Percentiles rank a stretch among this genome's conserved stretches.
phyloP scores from a whole-genome alignment of 208 protist genomes.

The Acanthamoeba castellanii region DNA sequence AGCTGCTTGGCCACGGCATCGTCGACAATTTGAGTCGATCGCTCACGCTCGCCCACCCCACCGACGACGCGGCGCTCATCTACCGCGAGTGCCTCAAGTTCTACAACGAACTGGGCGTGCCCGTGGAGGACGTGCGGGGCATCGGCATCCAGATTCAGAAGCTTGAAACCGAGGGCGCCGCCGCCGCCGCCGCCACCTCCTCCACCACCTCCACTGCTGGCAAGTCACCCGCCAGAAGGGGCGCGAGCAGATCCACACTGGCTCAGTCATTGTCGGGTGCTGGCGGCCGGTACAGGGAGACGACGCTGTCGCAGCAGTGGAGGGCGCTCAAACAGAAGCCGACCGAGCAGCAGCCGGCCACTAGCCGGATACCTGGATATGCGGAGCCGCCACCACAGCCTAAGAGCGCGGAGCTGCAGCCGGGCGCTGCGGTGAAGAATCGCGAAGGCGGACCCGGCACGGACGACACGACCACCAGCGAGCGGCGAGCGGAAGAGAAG shows the following conservation, averaged over 20 bases:
- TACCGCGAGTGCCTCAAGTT: neutral
- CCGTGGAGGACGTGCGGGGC: constrained; percentile 61
- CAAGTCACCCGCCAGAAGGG: neutral
- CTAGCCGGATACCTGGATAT: too few species aligned
- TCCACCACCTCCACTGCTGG: neutral
- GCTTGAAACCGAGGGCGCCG: neutral
- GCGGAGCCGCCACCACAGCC: neutral
- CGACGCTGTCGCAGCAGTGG: constrained; percentile 34
- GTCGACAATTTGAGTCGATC: constrained; percentile 56
- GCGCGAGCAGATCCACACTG: too few species aligned
- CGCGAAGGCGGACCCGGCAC: too few species aligned
- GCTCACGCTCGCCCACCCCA: neutral
- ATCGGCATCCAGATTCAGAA: constrained; percentile 56
- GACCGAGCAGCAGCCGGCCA: neutral
- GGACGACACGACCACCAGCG: too few species aligned
- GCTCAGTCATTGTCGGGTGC: neutral
- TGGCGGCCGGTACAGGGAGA: neutral
- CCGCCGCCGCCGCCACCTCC: neutral
- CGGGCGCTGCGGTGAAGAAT: neutral
- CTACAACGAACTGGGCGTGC: neutral
- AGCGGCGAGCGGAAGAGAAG: neutral
- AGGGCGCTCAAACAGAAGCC: neutral
- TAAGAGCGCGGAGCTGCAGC: neutral
- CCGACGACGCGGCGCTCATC: constrained; percentile 18
- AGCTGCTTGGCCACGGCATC: constrained; percentile 79